Conservation (phyloP, 73 alveolate species). For the Tetrahymena malaccensis region DNA sequence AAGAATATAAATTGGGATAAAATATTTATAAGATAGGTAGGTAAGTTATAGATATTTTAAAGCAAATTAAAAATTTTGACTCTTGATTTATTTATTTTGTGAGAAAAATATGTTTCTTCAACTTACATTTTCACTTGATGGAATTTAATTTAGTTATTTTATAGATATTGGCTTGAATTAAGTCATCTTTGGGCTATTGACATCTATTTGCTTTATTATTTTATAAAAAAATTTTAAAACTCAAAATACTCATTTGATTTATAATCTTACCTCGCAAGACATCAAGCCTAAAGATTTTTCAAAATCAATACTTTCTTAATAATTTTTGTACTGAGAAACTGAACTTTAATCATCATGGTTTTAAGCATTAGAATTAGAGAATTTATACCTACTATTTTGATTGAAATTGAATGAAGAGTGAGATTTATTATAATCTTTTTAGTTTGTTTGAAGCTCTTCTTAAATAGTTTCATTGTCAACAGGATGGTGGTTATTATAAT, state of each 20-base stretch:
- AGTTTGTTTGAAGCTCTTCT: background rate
- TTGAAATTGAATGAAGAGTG: background rate
- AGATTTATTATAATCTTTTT: background rate
- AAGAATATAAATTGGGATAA: too few relatives aligned
- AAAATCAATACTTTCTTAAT: background rate
- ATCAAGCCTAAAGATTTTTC: background rate
- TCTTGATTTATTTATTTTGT: background rate
- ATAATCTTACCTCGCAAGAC: background rate
- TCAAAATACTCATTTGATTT: background rate
- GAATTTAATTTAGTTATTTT: background rate
- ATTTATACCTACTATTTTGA: background rate
- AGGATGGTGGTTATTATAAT: background rate
- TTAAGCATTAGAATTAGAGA: background rate
- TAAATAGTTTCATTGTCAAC: background rate
- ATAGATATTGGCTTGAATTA: background rate
- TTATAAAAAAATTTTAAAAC: background rate
- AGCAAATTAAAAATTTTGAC: too few relatives aligned
- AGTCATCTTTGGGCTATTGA: background rate
- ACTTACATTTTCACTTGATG: background rate
- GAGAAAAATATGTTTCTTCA: background rate
- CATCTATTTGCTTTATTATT: background rate
- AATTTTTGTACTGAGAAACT: background rate
- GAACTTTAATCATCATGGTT: background rate
- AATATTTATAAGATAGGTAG: background rate
- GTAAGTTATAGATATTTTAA: too few relatives aligned